Evolutionary conservation across 192 early-diverging fungal species (phyloP).

Genomic region (Podila horticola): DNA sequence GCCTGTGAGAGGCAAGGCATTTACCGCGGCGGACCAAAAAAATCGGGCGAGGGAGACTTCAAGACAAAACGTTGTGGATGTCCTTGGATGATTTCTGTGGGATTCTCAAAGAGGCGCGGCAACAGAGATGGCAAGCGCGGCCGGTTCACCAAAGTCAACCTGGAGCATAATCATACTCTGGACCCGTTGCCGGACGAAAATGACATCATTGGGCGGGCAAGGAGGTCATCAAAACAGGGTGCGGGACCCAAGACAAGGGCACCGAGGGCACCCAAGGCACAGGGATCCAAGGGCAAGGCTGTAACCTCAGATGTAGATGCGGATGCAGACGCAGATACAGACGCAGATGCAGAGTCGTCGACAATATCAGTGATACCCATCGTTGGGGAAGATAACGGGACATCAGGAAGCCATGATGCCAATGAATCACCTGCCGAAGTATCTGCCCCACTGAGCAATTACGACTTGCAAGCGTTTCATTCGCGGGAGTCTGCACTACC

Average conservation of each 20-base stretch:
- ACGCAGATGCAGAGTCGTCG: neutral
- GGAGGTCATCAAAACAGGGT: conserved; percentile 11
- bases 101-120: conserved; percentile 48
- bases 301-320: neutral
- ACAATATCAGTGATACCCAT: no score
- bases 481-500: neutral
- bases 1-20: conserved; percentile 47
- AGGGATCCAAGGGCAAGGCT: neutral
- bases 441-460: no score
- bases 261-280: neutral
- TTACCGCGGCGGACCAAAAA: conserved; percentile 33
- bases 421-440: no score
- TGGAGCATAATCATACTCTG: conserved; percentile 43
- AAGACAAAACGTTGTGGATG: conserved; percentile 49
- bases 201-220: conserved; percentile 3
- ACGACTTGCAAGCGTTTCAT: neutral
- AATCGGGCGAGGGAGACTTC: conserved; percentile 10
- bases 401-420: no score
- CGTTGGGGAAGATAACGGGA: no score
- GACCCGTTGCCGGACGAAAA: conserved; percentile 16
- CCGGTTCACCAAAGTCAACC: conserved; percentile 35
- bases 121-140: conserved; percentile 48
- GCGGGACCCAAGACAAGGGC: neutral
- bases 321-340: neutral
- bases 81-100: conserved; percentile 53